Evolutionary conservation across 352 stramenopile genomes (phyloP).

Genomic region (Globisporangium spinosum): DNA sequence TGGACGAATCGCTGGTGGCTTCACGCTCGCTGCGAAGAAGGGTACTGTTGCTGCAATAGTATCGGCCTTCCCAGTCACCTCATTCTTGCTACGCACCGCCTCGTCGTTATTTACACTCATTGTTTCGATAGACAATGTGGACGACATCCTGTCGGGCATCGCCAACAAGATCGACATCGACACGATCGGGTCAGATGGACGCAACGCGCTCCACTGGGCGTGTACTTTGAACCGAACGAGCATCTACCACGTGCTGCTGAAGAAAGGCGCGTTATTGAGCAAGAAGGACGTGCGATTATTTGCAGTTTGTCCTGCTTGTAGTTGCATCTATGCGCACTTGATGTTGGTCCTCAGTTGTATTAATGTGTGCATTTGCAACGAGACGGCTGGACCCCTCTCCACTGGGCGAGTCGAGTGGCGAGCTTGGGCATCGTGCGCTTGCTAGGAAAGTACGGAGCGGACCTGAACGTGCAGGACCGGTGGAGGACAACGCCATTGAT

Average conservation of each 20-base stretch:
- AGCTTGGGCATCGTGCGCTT: slow-evolving; percentile 72
- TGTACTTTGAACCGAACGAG: slow-evolving; percentile 71
- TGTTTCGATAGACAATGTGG: slow-evolving; percentile 51
- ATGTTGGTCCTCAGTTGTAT: not conserved
- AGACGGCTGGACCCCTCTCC: slow-evolving; percentile 72
- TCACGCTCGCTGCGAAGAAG: slow-evolving; percentile 74
- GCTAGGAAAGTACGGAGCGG: slow-evolving; percentile 70
- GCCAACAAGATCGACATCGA: slow-evolving; percentile 75
- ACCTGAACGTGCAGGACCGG: slow-evolving; percentile 69
- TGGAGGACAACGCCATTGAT: slow-evolving; percentile 81
- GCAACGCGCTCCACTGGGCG: slow-evolving; percentile 79
- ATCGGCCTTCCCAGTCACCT: not conserved
- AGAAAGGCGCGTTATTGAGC: slow-evolving; percentile 71
- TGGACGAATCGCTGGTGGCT: slow-evolving; percentile 51
- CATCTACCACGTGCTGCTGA: slow-evolving; percentile 78
- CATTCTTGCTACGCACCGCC: not conserved
- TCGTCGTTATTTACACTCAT: not conserved
- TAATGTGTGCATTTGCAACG: slow-evolving; percentile 26
- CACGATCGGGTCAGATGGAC: slow-evolving; percentile 64
- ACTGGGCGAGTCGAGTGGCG: slow-evolving; percentile 76
- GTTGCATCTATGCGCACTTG: not conserved
- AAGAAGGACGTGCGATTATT: slow-evolving; percentile 59
- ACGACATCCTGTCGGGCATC: slow-evolving; percentile 65
- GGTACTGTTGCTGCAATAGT: slow-evolving; percentile 16
- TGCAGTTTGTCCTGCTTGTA: not conserved